phyloP scores from a whole-genome alignment of 139 green algal genomes.

The Cymbomonas tetramitiformis region DNA sequence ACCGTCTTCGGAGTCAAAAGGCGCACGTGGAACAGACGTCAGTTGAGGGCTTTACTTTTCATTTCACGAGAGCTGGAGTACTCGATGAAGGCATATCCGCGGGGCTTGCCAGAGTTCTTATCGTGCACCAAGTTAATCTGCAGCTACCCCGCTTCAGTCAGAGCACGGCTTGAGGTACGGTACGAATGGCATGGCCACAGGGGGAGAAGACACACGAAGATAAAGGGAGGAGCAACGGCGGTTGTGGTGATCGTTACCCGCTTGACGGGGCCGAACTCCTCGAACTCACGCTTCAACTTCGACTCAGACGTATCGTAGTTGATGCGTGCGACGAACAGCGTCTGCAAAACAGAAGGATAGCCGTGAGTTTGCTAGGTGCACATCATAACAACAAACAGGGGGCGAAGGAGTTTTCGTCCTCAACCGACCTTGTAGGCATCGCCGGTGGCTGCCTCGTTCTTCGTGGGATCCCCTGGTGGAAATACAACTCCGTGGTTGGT shows the following conservation, averaged over 20 bases:
- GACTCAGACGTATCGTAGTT: constrained; percentile 27
- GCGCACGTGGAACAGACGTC: not conserved
- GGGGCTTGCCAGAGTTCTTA: constrained; percentile 23
- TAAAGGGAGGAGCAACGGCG: too few relatives aligned
- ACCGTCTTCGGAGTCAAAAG: constrained; percentile 1
- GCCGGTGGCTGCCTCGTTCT: too few relatives aligned
- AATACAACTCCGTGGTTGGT: too few relatives aligned
- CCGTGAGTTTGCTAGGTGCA: too few relatives aligned
- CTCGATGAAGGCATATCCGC: constrained; percentile 41
- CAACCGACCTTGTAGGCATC: too few relatives aligned
- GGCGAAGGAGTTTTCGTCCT: too few relatives aligned
- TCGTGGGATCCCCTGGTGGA: too few relatives aligned
- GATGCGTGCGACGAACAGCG: constrained; percentile 34
- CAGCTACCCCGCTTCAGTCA: not conserved
- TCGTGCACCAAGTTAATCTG: constrained; percentile 30
- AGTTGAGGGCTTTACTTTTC: constrained; percentile 22
- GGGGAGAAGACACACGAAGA: too few relatives aligned
- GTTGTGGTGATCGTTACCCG: constrained; percentile 15
- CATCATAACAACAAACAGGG: too few relatives aligned
- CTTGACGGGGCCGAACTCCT: constrained; percentile 30
- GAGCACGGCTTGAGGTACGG: not conserved
- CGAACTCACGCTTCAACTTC: constrained; percentile 26
- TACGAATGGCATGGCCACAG: not conserved
- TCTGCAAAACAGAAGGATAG: too few relatives aligned
- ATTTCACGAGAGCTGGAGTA: constrained; percentile 35